Evolutionary conservation across 768 basidiomycete species (phyloP).

Genomic region (Inosperma sp.): DNA sequence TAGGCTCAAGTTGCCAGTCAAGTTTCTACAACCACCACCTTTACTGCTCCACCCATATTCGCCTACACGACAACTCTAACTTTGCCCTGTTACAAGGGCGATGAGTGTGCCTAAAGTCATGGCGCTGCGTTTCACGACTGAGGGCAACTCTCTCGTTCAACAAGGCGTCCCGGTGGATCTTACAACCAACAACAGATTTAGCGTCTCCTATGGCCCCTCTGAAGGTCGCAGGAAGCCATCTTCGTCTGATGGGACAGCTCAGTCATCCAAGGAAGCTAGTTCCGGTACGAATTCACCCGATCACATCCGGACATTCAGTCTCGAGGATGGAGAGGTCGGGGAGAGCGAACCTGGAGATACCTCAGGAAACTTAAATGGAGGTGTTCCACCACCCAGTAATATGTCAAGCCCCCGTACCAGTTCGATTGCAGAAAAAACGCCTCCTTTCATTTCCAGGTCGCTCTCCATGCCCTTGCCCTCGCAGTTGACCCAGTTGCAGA

Average conservation of each 20-base stretch:
- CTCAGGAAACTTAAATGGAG: too few relatives aligned
- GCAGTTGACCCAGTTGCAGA: slow-evolving; percentile 69
- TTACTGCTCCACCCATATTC: background rate
- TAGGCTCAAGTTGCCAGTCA: too few relatives aligned
- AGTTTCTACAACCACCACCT: slow-evolving; percentile 3
- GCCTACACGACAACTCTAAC: slow-evolving; percentile 1
- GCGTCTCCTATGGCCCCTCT: slow-evolving; percentile 50
- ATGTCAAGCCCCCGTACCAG: slow-evolving; percentile 12
- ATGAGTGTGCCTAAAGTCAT: slow-evolving; percentile 40
- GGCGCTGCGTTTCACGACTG: slow-evolving; percentile 49
- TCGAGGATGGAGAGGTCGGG: background rate
- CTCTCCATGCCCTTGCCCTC: slow-evolving; percentile 78
- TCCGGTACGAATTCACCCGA: background rate
- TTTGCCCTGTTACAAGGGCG: slow-evolving; percentile 11
- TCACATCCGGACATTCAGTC: background rate
- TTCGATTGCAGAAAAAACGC: slow-evolving; percentile 20
- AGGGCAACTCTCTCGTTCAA: slow-evolving; percentile 38
- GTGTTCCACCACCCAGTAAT: slow-evolving; percentile 9
- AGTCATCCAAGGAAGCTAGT: background rate
- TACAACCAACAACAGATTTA: slow-evolving; percentile 53
- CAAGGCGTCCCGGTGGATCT: slow-evolving; percentile 45
- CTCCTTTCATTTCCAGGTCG: slow-evolving; percentile 65
- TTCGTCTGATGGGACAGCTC: background rate
- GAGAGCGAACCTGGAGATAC: too few relatives aligned
- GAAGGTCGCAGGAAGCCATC: slow-evolving; percentile 24